phyloP scores from a whole-genome alignment of 441 rosid species.

The Isatis lusitanica region DNA sequence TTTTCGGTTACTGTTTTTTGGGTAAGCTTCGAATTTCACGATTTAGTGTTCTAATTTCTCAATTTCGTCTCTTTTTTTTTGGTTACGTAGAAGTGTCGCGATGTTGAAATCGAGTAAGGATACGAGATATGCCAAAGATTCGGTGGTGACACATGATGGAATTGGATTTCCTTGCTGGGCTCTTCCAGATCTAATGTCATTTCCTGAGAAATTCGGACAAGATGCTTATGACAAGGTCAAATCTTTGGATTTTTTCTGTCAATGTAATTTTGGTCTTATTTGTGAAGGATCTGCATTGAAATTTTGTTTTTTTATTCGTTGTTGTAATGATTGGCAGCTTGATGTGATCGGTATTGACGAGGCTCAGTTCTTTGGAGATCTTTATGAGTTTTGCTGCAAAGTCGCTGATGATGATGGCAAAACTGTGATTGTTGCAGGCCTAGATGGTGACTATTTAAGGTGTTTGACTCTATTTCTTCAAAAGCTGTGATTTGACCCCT shows the following conservation, averaged over 20 bases:
- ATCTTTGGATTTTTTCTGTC: not conserved
- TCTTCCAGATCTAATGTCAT: constrained; percentile 66
- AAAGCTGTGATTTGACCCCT: not conserved
- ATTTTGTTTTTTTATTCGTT: not conserved
- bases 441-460: constrained; percentile 94
- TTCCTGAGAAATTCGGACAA: constrained; percentile 48
- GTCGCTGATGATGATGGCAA: constrained; percentile 87
- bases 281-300: constrained; percentile 2
- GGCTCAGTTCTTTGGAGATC: constrained; percentile 92
- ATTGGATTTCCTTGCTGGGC: constrained; percentile 81
- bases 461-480: constrained; percentile 11
- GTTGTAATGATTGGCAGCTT: constrained; percentile 50
- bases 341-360: constrained; percentile 94
- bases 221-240: constrained; percentile 69
- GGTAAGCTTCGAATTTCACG: not conserved
- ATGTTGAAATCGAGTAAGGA: constrained; percentile 84
- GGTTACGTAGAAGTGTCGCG: constrained; percentile 54
- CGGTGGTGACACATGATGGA: constrained; percentile 86
- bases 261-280: not conserved
- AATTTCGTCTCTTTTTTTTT: not conserved
- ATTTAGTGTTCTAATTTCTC: not conserved
- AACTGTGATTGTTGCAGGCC: constrained; percentile 70
- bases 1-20: not conserved
- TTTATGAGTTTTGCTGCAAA: constrained; percentile 80
- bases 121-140: constrained; percentile 70